phyloP scores from a whole-genome alignment of 352 stramenopile genomes.

The Thalassiosira livingstoniorum region DNA sequence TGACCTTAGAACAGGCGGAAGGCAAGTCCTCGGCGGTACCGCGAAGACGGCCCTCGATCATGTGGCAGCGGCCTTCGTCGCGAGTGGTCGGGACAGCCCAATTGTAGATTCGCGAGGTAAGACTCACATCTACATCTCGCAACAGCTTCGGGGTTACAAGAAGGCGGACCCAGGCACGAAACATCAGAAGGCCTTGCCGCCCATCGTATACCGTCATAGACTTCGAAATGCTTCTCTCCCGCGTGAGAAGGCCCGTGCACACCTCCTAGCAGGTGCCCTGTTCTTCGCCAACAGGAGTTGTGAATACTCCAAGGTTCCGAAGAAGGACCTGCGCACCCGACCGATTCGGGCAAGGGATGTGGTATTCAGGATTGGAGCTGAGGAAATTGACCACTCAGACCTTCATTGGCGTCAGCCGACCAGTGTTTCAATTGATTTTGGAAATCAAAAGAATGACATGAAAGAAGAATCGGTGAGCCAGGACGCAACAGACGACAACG shows the following conservation, averaged over 20 bases:
- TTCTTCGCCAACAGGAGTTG: slow-evolving; percentile 19
- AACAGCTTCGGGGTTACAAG: slow-evolving; percentile 12
- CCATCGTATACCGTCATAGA: background rate
- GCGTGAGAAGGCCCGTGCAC: background rate
- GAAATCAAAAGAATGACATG: background rate
- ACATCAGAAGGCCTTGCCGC: too few relatives aligned
- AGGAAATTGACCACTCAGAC: background rate
- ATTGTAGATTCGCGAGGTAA: background rate
- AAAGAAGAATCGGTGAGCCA: background rate
- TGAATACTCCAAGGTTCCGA: slow-evolving; percentile 21
- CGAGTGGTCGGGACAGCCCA: slow-evolving; percentile 16
- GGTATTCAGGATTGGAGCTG: background rate
- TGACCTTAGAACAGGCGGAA: background rate
- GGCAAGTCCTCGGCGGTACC: background rate
- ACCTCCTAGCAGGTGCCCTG: background rate
- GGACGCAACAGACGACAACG: background rate
- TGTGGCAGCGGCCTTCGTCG: slow-evolving; percentile 13
- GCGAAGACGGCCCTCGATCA: slow-evolving; percentile 11
- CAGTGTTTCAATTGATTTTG: background rate
- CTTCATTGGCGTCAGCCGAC: too few relatives aligned
- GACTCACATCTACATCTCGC: background rate
- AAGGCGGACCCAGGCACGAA: too few relatives aligned
- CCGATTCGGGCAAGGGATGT: background rate
- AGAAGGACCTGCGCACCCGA: slow-evolving; percentile 1
- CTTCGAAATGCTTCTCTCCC: background rate